Percentiles rank a stretch among this genome's conserved stretches.
Evolutionary conservation across 345 rosid genomes (phyloP).

Genomic region (Eucalyptus decipiens): DNA sequence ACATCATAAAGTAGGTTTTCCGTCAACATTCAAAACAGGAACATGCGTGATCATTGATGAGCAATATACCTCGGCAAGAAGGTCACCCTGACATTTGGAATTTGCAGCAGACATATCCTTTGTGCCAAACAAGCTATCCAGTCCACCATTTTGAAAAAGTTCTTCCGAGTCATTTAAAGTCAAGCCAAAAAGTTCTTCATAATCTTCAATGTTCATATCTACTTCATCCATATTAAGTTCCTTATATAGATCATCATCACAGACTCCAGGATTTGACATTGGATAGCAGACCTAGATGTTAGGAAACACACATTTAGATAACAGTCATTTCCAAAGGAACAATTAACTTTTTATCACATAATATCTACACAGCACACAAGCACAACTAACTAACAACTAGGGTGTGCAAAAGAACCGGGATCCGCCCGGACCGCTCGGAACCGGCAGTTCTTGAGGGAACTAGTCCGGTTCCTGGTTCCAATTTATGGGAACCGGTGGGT

Average conservation of each 20-base stretch:
- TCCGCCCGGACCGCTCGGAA: too few species aligned
- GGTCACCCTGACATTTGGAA: slow-evolving; percentile 42
- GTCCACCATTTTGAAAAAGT: slow-evolving; percentile 72
- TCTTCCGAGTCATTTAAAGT: slow-evolving; percentile 69
- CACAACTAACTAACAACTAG: neutral
- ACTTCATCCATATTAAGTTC: slow-evolving; percentile 74
- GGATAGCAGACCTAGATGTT: neutral
- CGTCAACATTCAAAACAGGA: neutral
- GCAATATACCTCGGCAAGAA: slow-evolving; percentile 45
- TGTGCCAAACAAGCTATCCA: slow-evolving; percentile 68
- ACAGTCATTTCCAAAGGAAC: neutral
- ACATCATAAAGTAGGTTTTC: neutral
- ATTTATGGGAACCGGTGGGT: too few species aligned
- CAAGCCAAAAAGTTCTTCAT: slow-evolving; percentile 95
- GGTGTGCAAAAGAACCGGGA: too few species aligned
- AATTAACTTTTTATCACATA: neutral
- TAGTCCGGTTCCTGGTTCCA: too few species aligned
- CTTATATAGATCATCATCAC: slow-evolving; percentile 39
- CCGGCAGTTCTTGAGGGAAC: too few species aligned
- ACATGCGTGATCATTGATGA: neutral
- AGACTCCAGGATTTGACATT: slow-evolving; percentile 16
- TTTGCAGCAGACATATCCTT: slow-evolving; percentile 45
- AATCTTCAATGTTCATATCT: slow-evolving; percentile 76
- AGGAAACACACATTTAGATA: neutral
- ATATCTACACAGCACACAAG: neutral